phyloP scores from a whole-genome alignment of 2,329 filamentous ascomycete genomes.

The Diaporthe citriasiana region DNA sequence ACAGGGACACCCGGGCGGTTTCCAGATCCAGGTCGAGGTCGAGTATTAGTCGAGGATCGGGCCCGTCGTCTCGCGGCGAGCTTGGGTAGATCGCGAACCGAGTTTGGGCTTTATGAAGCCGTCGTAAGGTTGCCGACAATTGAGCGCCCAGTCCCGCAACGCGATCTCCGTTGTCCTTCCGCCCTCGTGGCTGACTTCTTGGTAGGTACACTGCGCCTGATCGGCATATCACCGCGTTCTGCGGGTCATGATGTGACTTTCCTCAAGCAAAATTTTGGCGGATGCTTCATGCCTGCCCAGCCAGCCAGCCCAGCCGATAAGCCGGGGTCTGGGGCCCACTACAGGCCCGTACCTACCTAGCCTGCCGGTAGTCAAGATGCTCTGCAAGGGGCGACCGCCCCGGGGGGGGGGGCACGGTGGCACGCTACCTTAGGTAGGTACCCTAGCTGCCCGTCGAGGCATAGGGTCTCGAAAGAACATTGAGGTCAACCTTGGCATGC shows the following conservation, averaged over 20 bases:
- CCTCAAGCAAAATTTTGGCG: conserved; percentile 24
- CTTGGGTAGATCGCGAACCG: background rate
- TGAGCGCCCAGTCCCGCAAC: background rate
- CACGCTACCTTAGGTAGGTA: background rate
- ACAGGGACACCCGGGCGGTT: background rate
- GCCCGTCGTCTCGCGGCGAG: background rate
- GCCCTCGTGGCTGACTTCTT: conserved; percentile 10
- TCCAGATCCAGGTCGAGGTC: background rate
- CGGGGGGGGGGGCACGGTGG: no score
- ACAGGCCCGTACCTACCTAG: background rate
- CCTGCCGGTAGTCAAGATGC: conserved; percentile 9
- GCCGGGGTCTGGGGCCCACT: conserved; percentile 16
- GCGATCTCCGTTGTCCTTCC: conserved; percentile 21
- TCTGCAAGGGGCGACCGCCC: conserved; percentile 20
- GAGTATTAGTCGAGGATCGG: background rate
- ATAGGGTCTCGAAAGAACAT: conserved; percentile 13
- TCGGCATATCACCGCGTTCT: conserved; percentile 12
- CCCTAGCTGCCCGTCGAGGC: background rate
- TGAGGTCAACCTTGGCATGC: conserved; percentile 24
- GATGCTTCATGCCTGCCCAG: conserved; percentile 6
- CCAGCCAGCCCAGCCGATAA: conserved; percentile 9
- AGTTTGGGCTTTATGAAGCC: background rate
- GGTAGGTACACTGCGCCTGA: background rate
- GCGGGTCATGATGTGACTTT: conserved; percentile 3
- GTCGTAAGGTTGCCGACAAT: conserved; percentile 2